phyloP scores from a whole-genome alignment of 176 grass and related monocot species.

The Rhynchospora tenuis region DNA sequence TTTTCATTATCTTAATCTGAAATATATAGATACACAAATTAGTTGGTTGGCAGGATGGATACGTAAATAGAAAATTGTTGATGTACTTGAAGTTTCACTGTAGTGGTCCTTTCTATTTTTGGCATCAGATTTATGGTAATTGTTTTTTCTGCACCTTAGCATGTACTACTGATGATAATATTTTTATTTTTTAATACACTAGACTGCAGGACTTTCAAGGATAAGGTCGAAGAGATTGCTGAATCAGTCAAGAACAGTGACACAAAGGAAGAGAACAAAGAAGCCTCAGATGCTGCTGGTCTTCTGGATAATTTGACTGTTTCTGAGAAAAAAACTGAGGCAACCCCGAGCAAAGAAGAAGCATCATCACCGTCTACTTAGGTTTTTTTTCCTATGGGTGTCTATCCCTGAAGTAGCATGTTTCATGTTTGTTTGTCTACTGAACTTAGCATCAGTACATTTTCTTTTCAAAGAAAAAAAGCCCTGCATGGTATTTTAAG shows the following conservation, averaged over 20 bases:
- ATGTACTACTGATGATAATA: not conserved
- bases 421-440: not conserved
- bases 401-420: slow-evolving; percentile 1
- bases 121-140: not conserved
- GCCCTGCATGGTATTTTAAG: slow-evolving; percentile 23
- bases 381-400: not conserved
- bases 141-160: not conserved
- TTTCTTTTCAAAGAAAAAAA: slow-evolving; percentile 14
- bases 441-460: slow-evolving; percentile 5
- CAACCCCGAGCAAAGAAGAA: not conserved
- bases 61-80: not conserved
- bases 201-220: slow-evolving; percentile 31
- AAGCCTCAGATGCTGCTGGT: slow-evolving; percentile 22
- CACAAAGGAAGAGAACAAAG: slow-evolving; percentile 16
- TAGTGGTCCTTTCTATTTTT: not conserved
- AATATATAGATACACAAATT: not conserved
- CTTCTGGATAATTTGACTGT: slow-evolving; percentile 27
- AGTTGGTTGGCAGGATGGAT: not conserved
- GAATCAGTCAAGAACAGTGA: slow-evolving; percentile 16
- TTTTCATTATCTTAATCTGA: not conserved
- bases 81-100: not conserved
- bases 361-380: slow-evolving; percentile 11
- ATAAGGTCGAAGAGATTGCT: slow-evolving; percentile 28
- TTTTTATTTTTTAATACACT: not conserved
- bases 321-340: slow-evolving; percentile 3